Conservation (phyloP, 75 land plant species). For the Chamaecyparis obtusa region DNA sequence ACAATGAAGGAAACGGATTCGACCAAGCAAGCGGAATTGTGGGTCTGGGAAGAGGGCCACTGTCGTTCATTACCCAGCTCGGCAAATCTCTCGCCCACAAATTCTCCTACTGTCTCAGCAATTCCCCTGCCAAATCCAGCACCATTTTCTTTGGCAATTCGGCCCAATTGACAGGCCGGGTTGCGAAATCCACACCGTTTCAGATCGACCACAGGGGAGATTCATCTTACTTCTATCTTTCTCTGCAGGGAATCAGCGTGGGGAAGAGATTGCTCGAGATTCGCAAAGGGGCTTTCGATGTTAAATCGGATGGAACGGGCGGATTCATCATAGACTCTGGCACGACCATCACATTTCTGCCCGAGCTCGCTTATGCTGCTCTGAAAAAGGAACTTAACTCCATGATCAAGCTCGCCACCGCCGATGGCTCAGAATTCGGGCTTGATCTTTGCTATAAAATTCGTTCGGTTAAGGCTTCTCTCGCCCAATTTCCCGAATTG, state of each 20-base stretch:
- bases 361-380: constrained; percentile 6
- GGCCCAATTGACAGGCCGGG: not conserved
- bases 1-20: constrained; percentile 30
- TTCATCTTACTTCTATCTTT: constrained; percentile 26
- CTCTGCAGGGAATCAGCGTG: constrained; percentile 27
- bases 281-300: constrained; percentile 8
- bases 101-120: constrained; percentile 32
- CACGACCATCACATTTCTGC: constrained; percentile 29
- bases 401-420: constrained; percentile 1
- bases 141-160: constrained; percentile 12
- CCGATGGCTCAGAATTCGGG: constrained; percentile 16
- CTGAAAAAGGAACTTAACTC: constrained; percentile 17
- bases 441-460: constrained; percentile 31
- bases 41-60: constrained; percentile 22
- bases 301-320: constrained; percentile 19
- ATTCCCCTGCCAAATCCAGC: not conserved
- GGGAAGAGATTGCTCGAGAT: constrained; percentile 12
- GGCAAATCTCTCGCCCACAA: not conserved
- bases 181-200: not conserved
- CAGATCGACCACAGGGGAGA: not conserved
- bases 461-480: not conserved
- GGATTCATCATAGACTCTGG: constrained; percentile 40
- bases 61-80: constrained; percentile 30
- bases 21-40: constrained; percentile 25
- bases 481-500: constrained; percentile 19